Conservation (phyloP, 2,329 filamentous ascomycete genomes). For the Aspergillus sclerotialis region DNA sequence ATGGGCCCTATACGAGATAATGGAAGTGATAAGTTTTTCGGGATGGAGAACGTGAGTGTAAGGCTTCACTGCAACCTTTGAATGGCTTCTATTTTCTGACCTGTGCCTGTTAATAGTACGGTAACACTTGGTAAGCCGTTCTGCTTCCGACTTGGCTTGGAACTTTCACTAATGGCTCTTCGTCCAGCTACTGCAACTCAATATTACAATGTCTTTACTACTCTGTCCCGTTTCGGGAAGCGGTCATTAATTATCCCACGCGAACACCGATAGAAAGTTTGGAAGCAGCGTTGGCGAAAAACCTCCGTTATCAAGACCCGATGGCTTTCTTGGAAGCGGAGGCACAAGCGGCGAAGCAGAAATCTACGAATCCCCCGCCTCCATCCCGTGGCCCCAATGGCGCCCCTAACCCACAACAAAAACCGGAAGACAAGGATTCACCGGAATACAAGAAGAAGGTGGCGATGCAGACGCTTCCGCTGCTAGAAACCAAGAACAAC, state of each 20-base stretch:
- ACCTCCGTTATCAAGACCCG: constrained; percentile 54
- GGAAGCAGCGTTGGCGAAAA: constrained; percentile 45
- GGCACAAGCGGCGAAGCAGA: constrained; percentile 41
- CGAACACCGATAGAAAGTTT: constrained; percentile 63
- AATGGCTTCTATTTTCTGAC: constrained; percentile 11
- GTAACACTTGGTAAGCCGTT: constrained; percentile 79
- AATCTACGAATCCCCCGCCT: constrained; percentile 28
- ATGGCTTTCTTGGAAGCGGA: constrained; percentile 49
- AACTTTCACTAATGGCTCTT: constrained; percentile 4
- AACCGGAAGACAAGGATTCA: constrained; percentile 89
- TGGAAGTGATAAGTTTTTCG: constrained; percentile 97
- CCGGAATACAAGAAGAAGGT: constrained; percentile 98
- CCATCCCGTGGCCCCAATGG: constrained; percentile 34
- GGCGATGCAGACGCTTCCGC: constrained; percentile 78
- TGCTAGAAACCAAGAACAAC: constrained; percentile 80
- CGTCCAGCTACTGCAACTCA: constrained; percentile 86
- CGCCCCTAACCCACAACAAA: constrained; percentile 49
- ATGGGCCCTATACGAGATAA: constrained; percentile 74
- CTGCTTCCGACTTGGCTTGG: not conserved
- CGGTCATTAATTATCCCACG: constrained; percentile 84
- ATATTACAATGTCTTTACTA: constrained; percentile 97
- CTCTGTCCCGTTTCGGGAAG: constrained; percentile 86
- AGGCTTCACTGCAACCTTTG: not conserved
- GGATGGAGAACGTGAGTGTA: constrained; percentile 84
- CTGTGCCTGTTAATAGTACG: constrained; percentile 58